A percentile compares a stretch with the other conserved stretches of the same genome.
Evolutionary conservation across 2,329 filamentous ascomycete genomes (phyloP).

Genomic region (Ophiocordyceps camponoti-leonardi): DNA sequence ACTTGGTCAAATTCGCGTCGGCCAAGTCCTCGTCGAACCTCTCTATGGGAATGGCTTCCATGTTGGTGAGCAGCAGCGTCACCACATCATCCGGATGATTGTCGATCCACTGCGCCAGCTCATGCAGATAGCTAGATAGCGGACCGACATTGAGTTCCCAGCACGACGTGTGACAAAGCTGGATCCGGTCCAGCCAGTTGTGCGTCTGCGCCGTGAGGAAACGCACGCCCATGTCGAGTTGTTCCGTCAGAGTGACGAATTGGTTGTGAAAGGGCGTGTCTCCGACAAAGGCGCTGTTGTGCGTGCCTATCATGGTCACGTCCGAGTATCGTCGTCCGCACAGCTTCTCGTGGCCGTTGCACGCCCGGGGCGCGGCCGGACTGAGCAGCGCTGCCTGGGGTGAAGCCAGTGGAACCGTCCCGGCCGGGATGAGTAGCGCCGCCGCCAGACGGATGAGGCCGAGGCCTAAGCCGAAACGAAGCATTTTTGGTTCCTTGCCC

Average conservation of each 20-base stretch:
- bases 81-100: conserved; percentile 42
- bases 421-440: neutral
- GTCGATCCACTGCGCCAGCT: conserved; percentile 43
- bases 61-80: conserved; percentile 45
- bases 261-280: conserved; percentile 38
- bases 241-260: conserved; percentile 35
- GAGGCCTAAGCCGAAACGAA: neutral
- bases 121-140: conserved; percentile 34
- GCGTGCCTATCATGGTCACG: conserved; percentile 43
- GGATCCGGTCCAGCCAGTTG: conserved; percentile 27
- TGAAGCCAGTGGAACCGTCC: neutral
- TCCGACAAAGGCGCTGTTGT: conserved; percentile 49
- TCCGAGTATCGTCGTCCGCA: conserved; percentile 41
- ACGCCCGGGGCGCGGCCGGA: conserved; percentile 13
- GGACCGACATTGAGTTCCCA: conserved; percentile 39
- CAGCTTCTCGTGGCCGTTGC: conserved; percentile 39
- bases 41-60: conserved; percentile 35
- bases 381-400: neutral
- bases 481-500: neutral
- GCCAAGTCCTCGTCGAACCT: conserved; percentile 38
- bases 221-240: conserved; percentile 44
- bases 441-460: neutral
- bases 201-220: conserved; percentile 50
- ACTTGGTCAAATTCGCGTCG: conserved; percentile 34
- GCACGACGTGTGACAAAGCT: conserved; percentile 50